phyloP scores from a whole-genome alignment of 768 basidiomycete genomes.

The Russula sp. region DNA sequence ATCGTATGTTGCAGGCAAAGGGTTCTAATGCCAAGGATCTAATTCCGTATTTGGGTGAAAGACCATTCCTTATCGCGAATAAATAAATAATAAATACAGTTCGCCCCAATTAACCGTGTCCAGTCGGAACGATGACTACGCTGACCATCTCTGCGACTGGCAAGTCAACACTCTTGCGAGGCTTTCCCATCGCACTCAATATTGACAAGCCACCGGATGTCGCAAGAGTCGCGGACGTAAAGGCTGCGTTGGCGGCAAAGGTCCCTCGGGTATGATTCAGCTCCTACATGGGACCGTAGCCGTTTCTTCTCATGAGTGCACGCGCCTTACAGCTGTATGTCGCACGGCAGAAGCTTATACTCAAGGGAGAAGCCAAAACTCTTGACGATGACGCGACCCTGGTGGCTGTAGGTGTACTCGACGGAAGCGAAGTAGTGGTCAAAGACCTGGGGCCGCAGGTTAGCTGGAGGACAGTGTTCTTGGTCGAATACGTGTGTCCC shows the following conservation, averaged over 20 bases:
- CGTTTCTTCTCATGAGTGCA: not conserved
- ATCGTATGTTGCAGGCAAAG: not conserved
- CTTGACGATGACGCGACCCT: constrained; percentile 62
- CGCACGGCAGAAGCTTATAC: constrained; percentile 66
- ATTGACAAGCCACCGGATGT: constrained; percentile 40
- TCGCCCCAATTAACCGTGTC: not conserved
- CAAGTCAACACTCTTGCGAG: constrained; percentile 41
- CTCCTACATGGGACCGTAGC: not conserved
- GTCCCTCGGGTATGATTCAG: constrained; percentile 42
- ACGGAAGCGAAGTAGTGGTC: constrained; percentile 61
- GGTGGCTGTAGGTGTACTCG: constrained; percentile 46
- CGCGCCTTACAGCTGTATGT: constrained; percentile 52
- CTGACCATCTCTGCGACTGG: constrained; percentile 49
- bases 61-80: not conserved
- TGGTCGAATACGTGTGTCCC: constrained; percentile 86
- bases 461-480: constrained; percentile 81
- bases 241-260: constrained; percentile 52
- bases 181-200: constrained; percentile 47
- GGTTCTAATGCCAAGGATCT: not conserved
- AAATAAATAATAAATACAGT: constrained; percentile 9
- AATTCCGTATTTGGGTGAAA: not conserved
- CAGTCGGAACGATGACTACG: constrained; percentile 35
- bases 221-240: constrained; percentile 64
- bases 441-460: constrained; percentile 93
- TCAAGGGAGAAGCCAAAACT: constrained; percentile 54